These are phyloP conservation scores for Paecilomyces sp. DNA, from an alignment of 2,329 filamentous ascomycete species.

Conservation along the genomic window DNA sequence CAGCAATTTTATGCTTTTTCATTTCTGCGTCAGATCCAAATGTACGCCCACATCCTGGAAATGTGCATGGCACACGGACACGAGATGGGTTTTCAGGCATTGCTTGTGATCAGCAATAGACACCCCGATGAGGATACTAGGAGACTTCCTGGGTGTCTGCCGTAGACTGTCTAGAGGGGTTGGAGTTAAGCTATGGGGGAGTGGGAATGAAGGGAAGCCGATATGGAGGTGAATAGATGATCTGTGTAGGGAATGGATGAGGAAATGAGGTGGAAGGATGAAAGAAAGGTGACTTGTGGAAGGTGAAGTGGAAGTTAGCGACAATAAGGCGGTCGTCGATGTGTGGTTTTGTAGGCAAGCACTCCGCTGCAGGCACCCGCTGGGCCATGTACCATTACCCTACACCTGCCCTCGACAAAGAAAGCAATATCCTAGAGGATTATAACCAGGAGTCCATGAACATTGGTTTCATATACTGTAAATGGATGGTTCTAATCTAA, in stretches of 20 bases:
- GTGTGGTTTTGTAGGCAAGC: neutral
- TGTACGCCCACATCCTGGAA: slow-evolving; percentile 34
- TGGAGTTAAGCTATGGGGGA: neutral
- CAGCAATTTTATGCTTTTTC: slow-evolving; percentile 44
- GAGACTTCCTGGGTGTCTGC: neutral
- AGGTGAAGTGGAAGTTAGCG: neutral
- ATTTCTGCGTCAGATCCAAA: slow-evolving; percentile 43
- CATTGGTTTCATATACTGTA: no score
- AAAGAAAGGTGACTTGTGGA: neutral
- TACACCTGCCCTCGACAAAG: neutral
- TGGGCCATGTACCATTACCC: neutral
- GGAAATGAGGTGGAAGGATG: neutral
- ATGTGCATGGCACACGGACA: slow-evolving; percentile 38
- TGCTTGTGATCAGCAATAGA: neutral
- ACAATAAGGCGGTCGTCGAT: neutral
- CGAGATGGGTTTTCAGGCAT: slow-evolving; percentile 4
- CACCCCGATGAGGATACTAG: neutral
- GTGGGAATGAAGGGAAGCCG: neutral
- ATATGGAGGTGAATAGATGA: neutral
- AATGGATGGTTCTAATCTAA: no score
- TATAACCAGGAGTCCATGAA: no score
- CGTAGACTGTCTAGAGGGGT: neutral
- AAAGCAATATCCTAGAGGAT: no score
- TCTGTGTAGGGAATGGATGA: neutral
- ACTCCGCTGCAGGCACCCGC: neutral